phyloP scores from a whole-genome alignment of 2,329 filamentous ascomycete species.

The Acrodontium crateriforme region DNA sequence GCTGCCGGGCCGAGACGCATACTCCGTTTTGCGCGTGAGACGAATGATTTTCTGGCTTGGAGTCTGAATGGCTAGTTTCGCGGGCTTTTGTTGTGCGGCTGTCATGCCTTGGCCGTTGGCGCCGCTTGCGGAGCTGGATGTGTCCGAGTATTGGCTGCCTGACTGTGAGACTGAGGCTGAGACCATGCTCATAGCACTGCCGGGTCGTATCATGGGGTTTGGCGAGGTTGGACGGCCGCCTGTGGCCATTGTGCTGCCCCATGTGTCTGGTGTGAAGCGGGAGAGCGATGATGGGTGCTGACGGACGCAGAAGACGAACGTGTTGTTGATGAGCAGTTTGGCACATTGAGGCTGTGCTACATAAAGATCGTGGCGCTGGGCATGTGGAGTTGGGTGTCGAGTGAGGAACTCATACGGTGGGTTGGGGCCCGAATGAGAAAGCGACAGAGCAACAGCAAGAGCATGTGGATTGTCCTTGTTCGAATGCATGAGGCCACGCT shows the following conservation, averaged over 20 bases:
- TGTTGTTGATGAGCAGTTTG: slow-evolving; percentile 82
- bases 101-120: slow-evolving; percentile 36
- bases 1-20: slow-evolving; percentile 40
- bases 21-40: slow-evolving; percentile 59
- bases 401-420: slow-evolving; percentile 87
- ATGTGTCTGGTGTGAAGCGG: slow-evolving; percentile 25
- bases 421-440: slow-evolving; percentile 83
- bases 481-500: slow-evolving; percentile 90
- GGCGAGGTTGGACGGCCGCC: slow-evolving; percentile 35
- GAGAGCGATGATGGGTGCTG: slow-evolving; percentile 64
- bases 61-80: slow-evolving; percentile 88
- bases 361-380: slow-evolving; percentile 94
- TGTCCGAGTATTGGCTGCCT: slow-evolving; percentile 38
- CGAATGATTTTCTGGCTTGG: slow-evolving; percentile 89
- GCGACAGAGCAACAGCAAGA: slow-evolving; percentile 75
- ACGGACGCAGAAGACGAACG: slow-evolving; percentile 89
- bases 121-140: slow-evolving; percentile 45
- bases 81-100: slow-evolving; percentile 56
- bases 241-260: slow-evolving; percentile 21
- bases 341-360: slow-evolving; percentile 91
- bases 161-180: slow-evolving; percentile 37
- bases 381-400: slow-evolving; percentile 89
- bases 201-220: slow-evolving; percentile 39
- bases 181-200: slow-evolving; percentile 47
- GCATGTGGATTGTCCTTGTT: slow-evolving; percentile 93